phyloP scores from a whole-genome alignment of 495 filamentous ascomycete genomes.

The Lophium mytilinum region DNA sequence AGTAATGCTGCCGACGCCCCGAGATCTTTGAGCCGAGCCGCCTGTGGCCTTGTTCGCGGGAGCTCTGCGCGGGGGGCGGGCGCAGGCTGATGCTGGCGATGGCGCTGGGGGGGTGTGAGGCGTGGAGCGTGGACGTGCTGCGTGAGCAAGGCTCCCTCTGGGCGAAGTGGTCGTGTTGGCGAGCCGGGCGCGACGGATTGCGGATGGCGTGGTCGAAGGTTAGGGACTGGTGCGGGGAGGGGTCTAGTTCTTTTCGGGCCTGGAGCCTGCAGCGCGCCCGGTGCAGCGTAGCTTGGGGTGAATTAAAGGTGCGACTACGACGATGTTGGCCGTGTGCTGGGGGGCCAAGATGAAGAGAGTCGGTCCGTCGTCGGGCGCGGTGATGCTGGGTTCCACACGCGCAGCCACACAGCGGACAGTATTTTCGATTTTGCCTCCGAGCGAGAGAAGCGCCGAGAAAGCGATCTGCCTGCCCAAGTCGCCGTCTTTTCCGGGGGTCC shows the following conservation, averaged over 20 bases:
- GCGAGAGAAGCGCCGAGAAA: constrained; percentile 13
- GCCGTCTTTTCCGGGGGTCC: no score
- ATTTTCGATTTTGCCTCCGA: constrained; percentile 4
- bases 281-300: background rate
- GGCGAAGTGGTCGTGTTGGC: no score
- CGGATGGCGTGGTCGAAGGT: no score
- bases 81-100: background rate
- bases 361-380: constrained; percentile 20
- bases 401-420: constrained; percentile 1
- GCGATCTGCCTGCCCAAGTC: background rate
- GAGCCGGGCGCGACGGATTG: no score
- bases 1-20: constrained; percentile 14
- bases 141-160: no score
- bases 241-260: background rate
- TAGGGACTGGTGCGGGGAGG: background rate
- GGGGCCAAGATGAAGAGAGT: constrained; percentile 3
- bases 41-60: constrained; percentile 17
- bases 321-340: background rate
- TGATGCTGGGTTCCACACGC: constrained; percentile 4
- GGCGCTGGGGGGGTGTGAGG: background rate
- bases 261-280: background rate
- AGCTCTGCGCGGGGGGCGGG: background rate
- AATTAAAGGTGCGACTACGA: background rate
- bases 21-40: constrained; percentile 25
- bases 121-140: background rate